phyloP scores from a whole-genome alignment of 2,329 filamentous ascomycete genomes.

The Taxawa tesnikishii region DNA sequence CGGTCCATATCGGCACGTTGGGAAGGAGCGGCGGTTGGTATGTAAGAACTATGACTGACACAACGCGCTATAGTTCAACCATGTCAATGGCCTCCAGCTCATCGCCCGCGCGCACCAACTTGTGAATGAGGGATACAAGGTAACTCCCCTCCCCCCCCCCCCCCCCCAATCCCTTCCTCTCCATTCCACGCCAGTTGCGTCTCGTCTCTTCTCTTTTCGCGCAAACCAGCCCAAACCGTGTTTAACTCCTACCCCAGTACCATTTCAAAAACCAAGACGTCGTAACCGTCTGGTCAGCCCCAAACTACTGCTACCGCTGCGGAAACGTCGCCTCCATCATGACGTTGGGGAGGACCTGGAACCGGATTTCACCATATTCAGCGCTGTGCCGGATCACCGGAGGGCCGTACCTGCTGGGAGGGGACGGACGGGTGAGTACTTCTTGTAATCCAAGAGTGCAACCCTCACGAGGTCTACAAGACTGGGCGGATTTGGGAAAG shows the following conservation, averaged over 20 bases:
- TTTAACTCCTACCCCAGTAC: conserved; percentile 46
- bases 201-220: too few relatives aligned
- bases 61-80: conserved; percentile 45
- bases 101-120: conserved; percentile 65
- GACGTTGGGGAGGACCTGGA: conserved; percentile 77
- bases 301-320: conserved; percentile 93
- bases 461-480: too few relatives aligned
- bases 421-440: conserved; percentile 37
- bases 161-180: not conserved
- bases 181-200: too few relatives aligned
- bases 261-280: conserved; percentile 93
- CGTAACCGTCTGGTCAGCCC: conserved; percentile 77
- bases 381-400: conserved; percentile 75
- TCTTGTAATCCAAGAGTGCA: conserved; percentile 28
- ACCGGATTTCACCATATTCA: conserved; percentile 87
- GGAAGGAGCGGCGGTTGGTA: too few relatives aligned
- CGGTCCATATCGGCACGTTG: too few relatives aligned
- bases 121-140: conserved; percentile 66
- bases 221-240: too few relatives aligned
- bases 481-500: too few relatives aligned
- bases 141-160: conserved; percentile 15
- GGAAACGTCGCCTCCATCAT: conserved; percentile 85
- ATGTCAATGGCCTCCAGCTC: conserved; percentile 59
- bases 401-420: conserved; percentile 61
- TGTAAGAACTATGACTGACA: conserved; percentile 2